These are phyloP conservation scores for Phoenix dactylifera DNA, from an alignment of 176 grass and related monocot genomes.

Conservation along the genomic window DNA sequence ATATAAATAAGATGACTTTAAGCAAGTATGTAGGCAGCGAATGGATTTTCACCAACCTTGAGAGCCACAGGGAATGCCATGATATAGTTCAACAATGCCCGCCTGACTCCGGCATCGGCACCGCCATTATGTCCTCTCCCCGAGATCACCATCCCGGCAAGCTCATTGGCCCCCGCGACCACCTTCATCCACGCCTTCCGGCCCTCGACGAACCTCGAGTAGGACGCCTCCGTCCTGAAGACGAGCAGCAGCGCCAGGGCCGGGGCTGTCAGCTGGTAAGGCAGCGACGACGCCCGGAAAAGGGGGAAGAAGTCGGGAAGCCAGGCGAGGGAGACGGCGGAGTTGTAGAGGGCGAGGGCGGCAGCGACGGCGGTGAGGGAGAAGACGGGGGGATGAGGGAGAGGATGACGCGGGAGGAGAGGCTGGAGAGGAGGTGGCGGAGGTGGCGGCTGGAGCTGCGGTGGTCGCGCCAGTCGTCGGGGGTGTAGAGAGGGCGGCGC, in stretches of 20 bases:
- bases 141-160: conserved; percentile 51
- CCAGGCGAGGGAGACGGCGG: conserved; percentile 23
- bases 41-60: conserved; percentile 36
- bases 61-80: conserved; percentile 80
- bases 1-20: no score
- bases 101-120: conserved; percentile 5
- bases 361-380: conserved; percentile 70
- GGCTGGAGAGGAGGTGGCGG: conserved; percentile 58
- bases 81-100: conserved; percentile 61
- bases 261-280: conserved; percentile 79
- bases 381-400: conserved; percentile 76
- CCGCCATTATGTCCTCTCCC: background rate
- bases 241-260: conserved; percentile 86
- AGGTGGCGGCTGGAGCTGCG: conserved; percentile 83
- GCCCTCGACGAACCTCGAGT: conserved; percentile 74
- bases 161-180: conserved; percentile 47
- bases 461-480: conserved; percentile 56
- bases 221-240: conserved; percentile 94
- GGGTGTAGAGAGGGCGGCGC: conserved; percentile 54
- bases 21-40: no score
- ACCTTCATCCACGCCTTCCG: conserved; percentile 80
- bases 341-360: conserved; percentile 69
- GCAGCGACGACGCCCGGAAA: conserved; percentile 54
- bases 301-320: conserved; percentile 40
- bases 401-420: conserved; percentile 85